Percentiles rank a stretch among this genome's conserved stretches.
phyloP scores from a whole-genome alignment of 371 early-diverging fungal genomes.

The Dinochytrium kinnereticum region DNA sequence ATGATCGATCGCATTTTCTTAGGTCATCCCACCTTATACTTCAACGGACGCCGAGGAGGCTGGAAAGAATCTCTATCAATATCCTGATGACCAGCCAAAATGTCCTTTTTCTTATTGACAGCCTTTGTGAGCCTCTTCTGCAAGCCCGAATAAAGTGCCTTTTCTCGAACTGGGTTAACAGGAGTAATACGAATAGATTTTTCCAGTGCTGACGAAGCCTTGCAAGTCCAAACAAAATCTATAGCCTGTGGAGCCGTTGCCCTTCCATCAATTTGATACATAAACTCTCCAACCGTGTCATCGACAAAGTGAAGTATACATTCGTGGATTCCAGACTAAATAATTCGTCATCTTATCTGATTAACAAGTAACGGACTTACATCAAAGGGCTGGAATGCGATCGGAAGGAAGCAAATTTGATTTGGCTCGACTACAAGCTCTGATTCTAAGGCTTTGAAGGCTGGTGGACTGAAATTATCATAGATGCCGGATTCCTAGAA shows the following conservation, averaged over 20 bases:
- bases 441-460: slow-evolving; percentile 27
- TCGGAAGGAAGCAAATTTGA: slow-evolving; percentile 27
- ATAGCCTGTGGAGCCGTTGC: slow-evolving; percentile 37
- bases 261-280: slow-evolving; percentile 50
- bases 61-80: slow-evolving; percentile 38
- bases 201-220: slow-evolving; percentile 40
- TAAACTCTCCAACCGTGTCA: slow-evolving; percentile 52
- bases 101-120: slow-evolving; percentile 3
- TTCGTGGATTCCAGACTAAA: slow-evolving; percentile 41
- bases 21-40: slow-evolving; percentile 38
- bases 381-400: slow-evolving; percentile 51
- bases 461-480: slow-evolving; percentile 27
- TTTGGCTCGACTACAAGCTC: slow-evolving; percentile 34
- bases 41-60: slow-evolving; percentile 38
- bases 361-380: slow-evolving; percentile 21
- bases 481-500: slow-evolving; percentile 13
- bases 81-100: background rate
- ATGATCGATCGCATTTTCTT: too few species aligned
- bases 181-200: slow-evolving; percentile 49
- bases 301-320: slow-evolving; percentile 53
- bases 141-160: slow-evolving; percentile 38
- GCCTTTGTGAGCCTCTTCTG: slow-evolving; percentile 2
- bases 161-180: slow-evolving; percentile 46
- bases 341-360: background rate
- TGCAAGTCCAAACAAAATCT: slow-evolving; percentile 53